Evolutionary conservation across 2,329 filamentous ascomycete species (phyloP).

Genomic region (Orbilia ellipsospora): DNA sequence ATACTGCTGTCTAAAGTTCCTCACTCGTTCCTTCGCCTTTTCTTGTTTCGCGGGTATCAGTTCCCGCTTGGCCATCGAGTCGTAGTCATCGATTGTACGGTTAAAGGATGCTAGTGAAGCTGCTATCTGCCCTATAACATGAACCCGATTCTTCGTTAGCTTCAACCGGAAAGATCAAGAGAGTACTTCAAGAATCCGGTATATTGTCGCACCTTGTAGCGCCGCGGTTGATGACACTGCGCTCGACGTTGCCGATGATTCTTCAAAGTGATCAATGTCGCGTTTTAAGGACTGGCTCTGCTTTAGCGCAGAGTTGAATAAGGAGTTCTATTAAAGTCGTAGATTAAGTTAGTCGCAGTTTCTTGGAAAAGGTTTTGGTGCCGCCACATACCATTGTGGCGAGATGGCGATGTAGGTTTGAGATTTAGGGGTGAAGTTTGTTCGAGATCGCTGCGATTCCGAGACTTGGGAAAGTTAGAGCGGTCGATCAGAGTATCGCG

Average conservation of each 20-base stretch:
- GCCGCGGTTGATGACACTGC: conserved; percentile 68
- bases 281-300: conserved; percentile 82
- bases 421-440: conserved; percentile 39
- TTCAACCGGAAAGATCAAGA: neutral
- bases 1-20: conserved; percentile 85
- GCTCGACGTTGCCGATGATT: conserved; percentile 64
- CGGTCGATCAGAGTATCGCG: too few relatives aligned
- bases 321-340: conserved; percentile 72
- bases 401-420: neutral
- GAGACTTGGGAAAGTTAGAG: too few relatives aligned
- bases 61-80: conserved; percentile 84
- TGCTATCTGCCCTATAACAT: conserved; percentile 74
- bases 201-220: conserved; percentile 62
- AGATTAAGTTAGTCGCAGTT: conserved; percentile 7
- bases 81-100: conserved; percentile 93
- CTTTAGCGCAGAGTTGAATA: conserved; percentile 86
- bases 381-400: conserved; percentile 19
- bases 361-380: neutral
- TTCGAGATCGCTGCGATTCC: neutral
- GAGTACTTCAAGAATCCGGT: neutral
- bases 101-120: conserved; percentile 83
- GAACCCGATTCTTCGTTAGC: conserved; percentile 1
- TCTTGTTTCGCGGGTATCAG: conserved; percentile 90
- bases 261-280: conserved; percentile 77
- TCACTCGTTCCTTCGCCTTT: conserved; percentile 85